Base-by-base conservation (phyloP, 1,139 yeast genomes). In the Yarrowia galli region DNA sequence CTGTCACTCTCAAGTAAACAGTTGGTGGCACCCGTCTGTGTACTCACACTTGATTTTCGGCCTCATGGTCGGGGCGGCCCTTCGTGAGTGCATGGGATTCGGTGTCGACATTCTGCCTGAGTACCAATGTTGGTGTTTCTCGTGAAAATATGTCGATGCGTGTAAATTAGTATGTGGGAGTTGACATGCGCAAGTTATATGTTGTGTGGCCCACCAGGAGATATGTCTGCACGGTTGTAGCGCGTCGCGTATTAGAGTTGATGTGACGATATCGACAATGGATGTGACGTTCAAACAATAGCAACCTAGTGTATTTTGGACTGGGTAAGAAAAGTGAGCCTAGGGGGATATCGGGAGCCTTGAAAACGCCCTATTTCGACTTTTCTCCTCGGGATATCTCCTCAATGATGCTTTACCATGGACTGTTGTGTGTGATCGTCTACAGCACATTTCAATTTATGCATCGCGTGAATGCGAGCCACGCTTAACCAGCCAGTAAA, bases 121-220 rank as follows among this genome's bases (percentile, higher is more conserved):
- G 18, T 56, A 25, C 48, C 63, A 42, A 18, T 12, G 25, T 13
- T 23, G 48, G 38, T 25, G 15, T 42, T 40, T 56, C 38, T 28
- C 48, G 63, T 13, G 48, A 56, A 56, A 56, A 56, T 40, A 25
- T 43, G 51, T 58, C 40, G 51, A 25, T 40, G 64, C 40, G 51
- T 28, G 64, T 43, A 58, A 58, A 43, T 32, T 43, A 43, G 64
- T 43, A 58, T 38, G 61, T 54, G 61, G 61, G 61, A 54, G 61
- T 54, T 40, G 46, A 40, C 46, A 43, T 43, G 64, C 51, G 51
- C 49, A 43, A 58, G 51, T 42, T 58, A 58, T 58, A 58, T 58
- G 64, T 58, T 58, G 51, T 58, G 64, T 58, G 64, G 64, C 64
- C 64, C 64, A 58, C 64, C 64, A 43, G 64, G 64, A 58, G 64